These are phyloP conservation scores for Podosphaera xanthii DNA, from an alignment of 2,329 filamentous ascomycete genomes.

Conservation along the genomic window DNA sequence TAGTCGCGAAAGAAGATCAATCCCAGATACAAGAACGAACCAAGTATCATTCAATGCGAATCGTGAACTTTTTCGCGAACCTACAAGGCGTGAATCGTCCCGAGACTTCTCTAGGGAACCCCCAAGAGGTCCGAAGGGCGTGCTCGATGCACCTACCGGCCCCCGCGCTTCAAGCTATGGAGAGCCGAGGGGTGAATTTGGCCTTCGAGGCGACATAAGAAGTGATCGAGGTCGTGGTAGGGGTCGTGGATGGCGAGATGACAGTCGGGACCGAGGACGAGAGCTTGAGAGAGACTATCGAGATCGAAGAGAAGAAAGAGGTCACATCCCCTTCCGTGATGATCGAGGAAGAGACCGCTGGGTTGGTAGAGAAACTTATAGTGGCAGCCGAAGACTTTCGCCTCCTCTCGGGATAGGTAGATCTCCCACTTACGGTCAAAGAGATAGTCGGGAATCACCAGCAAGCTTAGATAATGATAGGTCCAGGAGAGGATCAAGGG, in stretches of 20 bases:
- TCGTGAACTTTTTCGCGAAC: slow-evolving; percentile 33
- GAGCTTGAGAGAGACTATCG: slow-evolving; percentile 25
- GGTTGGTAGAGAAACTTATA: slow-evolving; percentile 13
- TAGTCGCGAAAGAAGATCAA: slow-evolving; percentile 13
- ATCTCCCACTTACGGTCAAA: slow-evolving; percentile 40
- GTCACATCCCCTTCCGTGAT: slow-evolving; percentile 27
- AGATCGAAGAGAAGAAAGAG: slow-evolving; percentile 27
- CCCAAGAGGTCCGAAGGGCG: slow-evolving; percentile 59
- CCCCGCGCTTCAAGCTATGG: slow-evolving; percentile 46
- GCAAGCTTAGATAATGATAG: slow-evolving; percentile 39
- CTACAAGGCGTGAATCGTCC: slow-evolving; percentile 14
- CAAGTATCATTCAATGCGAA: slow-evolving; percentile 35
- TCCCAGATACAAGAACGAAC: slow-evolving; percentile 11
- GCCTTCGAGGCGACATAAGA: slow-evolving; percentile 29
- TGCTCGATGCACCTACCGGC: slow-evolving; percentile 39
- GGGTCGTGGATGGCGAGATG: slow-evolving; percentile 26
- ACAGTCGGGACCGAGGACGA: slow-evolving; percentile 36
- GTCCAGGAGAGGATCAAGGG: slow-evolving; percentile 44
- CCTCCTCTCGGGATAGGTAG: slow-evolving; percentile 35
- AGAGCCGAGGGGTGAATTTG: slow-evolving; percentile 18
- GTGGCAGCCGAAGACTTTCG: slow-evolving; percentile 36
- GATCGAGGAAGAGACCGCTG: slow-evolving; percentile 20
- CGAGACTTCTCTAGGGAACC: slow-evolving; percentile 19
- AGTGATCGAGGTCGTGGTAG: slow-evolving; percentile 26
- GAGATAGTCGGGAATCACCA: slow-evolving; percentile 21